Evolutionary conservation across 805 yeast species (phyloP).

Genomic region (Cyberlindnera xylosilytica): DNA sequence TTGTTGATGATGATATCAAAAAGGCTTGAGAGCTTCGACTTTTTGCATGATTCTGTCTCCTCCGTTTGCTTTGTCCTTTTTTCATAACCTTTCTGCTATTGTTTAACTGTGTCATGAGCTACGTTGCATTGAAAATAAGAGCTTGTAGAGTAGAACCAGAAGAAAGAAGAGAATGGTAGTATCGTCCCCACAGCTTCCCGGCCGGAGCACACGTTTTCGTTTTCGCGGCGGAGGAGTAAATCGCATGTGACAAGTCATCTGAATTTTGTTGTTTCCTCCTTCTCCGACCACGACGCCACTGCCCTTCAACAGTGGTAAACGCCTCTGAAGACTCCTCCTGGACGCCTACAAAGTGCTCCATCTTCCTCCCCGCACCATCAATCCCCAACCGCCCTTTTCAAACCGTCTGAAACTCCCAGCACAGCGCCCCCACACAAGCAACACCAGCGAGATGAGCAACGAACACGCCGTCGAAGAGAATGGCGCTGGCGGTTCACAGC

Average conservation of each 20-base stretch:
- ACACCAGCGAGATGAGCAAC: constrained; percentile 3
- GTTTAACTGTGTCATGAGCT: not conserved
- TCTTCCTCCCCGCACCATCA: too few species aligned
- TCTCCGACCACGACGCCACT: too few species aligned
- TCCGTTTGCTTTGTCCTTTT: not conserved
- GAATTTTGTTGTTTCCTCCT: too few species aligned
- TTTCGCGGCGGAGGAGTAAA: too few species aligned
- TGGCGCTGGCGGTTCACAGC: not conserved
- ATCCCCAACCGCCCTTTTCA: not conserved
- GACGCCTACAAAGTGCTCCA: too few species aligned
- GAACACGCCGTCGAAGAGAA: not conserved
- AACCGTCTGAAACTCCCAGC: not conserved
- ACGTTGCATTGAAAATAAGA: not conserved
- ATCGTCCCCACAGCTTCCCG: too few species aligned
- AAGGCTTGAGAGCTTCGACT: not conserved
- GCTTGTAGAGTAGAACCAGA: not conserved
- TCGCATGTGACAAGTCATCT: too few species aligned
- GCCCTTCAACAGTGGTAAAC: not conserved
- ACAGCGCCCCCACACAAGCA: not conserved
- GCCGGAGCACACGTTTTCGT: too few species aligned
- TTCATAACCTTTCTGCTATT: not conserved
- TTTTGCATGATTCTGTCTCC: not conserved
- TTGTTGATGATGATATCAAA: constrained; percentile 3
- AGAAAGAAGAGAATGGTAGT: too few species aligned
- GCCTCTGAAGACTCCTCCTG: not conserved